A percentile compares a stretch with the other conserved stretches of the same genome.
Evolutionary conservation across 2,329 filamentous ascomycete species (phyloP).

Genomic region (Cladosporium sp.): DNA sequence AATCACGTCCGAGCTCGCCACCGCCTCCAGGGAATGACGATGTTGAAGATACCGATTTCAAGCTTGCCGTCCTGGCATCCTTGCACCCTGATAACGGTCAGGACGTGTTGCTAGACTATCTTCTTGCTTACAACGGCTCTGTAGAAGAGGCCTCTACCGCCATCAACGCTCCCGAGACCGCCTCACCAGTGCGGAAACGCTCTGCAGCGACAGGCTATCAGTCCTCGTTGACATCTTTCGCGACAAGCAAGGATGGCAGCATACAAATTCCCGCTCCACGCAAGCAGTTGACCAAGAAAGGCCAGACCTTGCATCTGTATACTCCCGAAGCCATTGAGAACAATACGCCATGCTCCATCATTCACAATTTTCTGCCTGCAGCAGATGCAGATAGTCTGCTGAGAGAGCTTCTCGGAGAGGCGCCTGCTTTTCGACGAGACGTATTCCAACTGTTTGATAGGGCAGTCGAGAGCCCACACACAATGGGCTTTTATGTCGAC

Average conservation of each 20-base stretch:
- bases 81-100: slow-evolving; percentile 67
- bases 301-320: slow-evolving; percentile 81
- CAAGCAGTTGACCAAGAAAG: slow-evolving; percentile 66
- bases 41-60: slow-evolving; percentile 85
- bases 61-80: slow-evolving; percentile 80
- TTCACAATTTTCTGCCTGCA: slow-evolving; percentile 82
- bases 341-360: slow-evolving; percentile 86
- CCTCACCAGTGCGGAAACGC: slow-evolving; percentile 40
- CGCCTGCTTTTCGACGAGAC: slow-evolving; percentile 67
- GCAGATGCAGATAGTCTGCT: slow-evolving; percentile 74
- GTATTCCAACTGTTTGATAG: slow-evolving; percentile 88
- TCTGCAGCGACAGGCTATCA: slow-evolving; percentile 43
- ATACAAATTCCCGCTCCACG: slow-evolving; percentile 1
- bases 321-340: slow-evolving; percentile 76
- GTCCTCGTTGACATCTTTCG: slow-evolving; percentile 42
- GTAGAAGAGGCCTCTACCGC: slow-evolving; percentile 65
- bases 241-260: slow-evolving; percentile 16
- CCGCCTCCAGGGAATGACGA: slow-evolving; percentile 27
- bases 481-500: slow-evolving; percentile 79
- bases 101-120: slow-evolving; percentile 71
- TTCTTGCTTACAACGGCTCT: slow-evolving; percentile 76
- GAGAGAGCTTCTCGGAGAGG: slow-evolving; percentile 72
- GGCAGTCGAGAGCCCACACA: slow-evolving; percentile 82
- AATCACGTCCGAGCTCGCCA: slow-evolving; percentile 24
- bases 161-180: slow-evolving; percentile 43